Conservation (phyloP, 225 moss, liverwort and hornwort genomes). For the Climacium dendroides region DNA sequence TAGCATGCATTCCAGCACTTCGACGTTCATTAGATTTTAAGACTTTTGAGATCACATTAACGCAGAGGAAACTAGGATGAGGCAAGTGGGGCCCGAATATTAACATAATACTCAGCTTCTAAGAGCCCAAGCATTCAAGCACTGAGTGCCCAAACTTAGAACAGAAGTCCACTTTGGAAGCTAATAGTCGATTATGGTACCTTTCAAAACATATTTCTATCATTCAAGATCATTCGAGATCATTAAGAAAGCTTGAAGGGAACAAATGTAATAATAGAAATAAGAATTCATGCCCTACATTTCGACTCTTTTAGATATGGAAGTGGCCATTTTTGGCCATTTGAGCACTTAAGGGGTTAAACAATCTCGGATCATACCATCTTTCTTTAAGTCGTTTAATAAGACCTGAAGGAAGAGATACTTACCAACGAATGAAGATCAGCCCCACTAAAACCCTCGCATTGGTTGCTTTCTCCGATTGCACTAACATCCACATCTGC, state of each 20-base stretch:
- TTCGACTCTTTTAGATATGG: neutral
- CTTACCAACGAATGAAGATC: constrained; percentile 83
- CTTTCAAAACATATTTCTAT: neutral
- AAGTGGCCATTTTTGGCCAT: neutral
- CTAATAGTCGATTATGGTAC: neutral
- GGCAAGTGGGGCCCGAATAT: neutral
- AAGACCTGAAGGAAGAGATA: neutral
- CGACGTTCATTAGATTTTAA: neutral
- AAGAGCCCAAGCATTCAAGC: neutral
- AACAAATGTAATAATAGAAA: neutral
- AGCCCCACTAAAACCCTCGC: constrained; percentile 97
- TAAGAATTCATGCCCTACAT: neutral
- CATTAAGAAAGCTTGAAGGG: neutral
- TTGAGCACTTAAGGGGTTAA: neutral
- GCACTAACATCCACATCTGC: constrained; percentile 51
- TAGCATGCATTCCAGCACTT: neutral
- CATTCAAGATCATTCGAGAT: neutral
- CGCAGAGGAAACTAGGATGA: neutral
- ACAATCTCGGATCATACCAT: neutral
- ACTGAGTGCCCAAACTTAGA: neutral
- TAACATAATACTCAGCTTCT: neutral
- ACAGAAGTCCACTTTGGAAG: neutral
- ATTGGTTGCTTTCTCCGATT: constrained; percentile 60
- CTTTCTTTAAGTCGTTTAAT: neutral
- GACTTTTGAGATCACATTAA: neutral